Evolutionary conservation across 768 basidiomycete genomes (phyloP), one percentile per base, ranked within the genome.

Genomic region (Baorangia bicolor): DNA sequence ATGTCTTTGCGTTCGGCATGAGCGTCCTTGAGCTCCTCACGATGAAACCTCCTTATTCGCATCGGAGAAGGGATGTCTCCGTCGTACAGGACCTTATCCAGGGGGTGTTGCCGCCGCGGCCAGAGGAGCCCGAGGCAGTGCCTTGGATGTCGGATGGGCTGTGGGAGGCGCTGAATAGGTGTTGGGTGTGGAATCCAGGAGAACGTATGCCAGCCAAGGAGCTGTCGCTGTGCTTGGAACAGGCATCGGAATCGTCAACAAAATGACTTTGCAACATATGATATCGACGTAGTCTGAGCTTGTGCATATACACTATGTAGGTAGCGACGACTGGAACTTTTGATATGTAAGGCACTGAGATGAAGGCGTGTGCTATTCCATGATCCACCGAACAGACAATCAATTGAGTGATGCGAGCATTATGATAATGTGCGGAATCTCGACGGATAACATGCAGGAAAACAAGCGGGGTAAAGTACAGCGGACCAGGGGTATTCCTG

Each of bases 1-100:
- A 86, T 61, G 71, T 78, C 0, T 86, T 85, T 57, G 81, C 82
- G 4, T 86, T 77, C 51, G 80, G 78, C 12, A 86, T 86, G 85
- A 75, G 81, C 13, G 73, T 82, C 33, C 73, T 86, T 25, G 85
- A 86, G 59, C 76, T 85, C 46, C 64, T 83, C 31, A 85, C 85
- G 6, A 76, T 80, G 63, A 65, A 64, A 31, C 66, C 65, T 35
- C 86, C 85, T 0, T 86, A 80, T 62, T 66, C 77, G 11, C 74
- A 83, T 49, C 74, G 74, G 43, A 79, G 69, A 59, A 73, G 79
- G 20, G 82, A 85, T 59, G 71, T 80, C 11, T 67, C 75, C 27
- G 83, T 86, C 23, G 74, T 84, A 39, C 73, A 71, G 54, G 75
- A 77, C 54, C 73, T 84, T 34, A 59, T 74, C 2, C 62, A 69